Percentiles rank a stretch among this genome's conserved stretches.
Evolutionary conservation across 1,284 basidiomycete genomes (phyloP).

Genomic region (Sparassis latifolia): DNA sequence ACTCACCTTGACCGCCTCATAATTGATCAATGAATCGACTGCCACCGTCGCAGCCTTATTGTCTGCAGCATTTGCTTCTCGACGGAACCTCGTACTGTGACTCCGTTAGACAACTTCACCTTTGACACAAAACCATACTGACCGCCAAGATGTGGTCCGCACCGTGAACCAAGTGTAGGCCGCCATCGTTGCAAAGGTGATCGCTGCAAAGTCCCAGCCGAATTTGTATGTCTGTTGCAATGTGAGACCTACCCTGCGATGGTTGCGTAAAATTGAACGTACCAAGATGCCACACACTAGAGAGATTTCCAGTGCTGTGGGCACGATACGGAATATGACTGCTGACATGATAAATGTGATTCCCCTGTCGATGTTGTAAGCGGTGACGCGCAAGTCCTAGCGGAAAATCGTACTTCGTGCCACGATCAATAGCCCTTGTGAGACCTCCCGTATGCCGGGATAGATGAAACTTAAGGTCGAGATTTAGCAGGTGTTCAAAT

Average conservation of each 20-base stretch:
- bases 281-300: slow-evolving; percentile 97
- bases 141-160: slow-evolving; percentile 93
- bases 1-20: slow-evolving; percentile 91
- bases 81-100: slow-evolving; percentile 85
- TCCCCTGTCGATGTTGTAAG: slow-evolving; percentile 49
- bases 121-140: slow-evolving; percentile 11
- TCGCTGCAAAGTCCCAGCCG: slow-evolving; percentile 92
- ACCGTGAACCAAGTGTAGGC: slow-evolving; percentile 98
- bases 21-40: slow-evolving; percentile 95
- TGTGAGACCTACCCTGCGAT: background rate
- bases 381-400: background rate
- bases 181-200: slow-evolving; percentile 82
- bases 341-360: slow-evolving; percentile 94
- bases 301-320: slow-evolving; percentile 92
- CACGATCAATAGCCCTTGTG: slow-evolving; percentile 93
- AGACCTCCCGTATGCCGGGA: slow-evolving; percentile 93
- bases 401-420: slow-evolving; percentile 73
- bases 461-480: slow-evolving; percentile 92
- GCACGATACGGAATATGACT: slow-evolving; percentile 92
- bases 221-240: slow-evolving; percentile 83
- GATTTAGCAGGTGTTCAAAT: slow-evolving; percentile 86
- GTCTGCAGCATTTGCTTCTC: slow-evolving; percentile 93
- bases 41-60: slow-evolving; percentile 93
- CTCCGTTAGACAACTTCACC: background rate
- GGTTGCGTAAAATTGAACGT: slow-evolving; percentile 17